Percentiles rank a stretch among this genome's conserved stretches.
Conservation (phyloP, 805 yeast genomes). For the Debaryomyces tyrocola region DNA sequence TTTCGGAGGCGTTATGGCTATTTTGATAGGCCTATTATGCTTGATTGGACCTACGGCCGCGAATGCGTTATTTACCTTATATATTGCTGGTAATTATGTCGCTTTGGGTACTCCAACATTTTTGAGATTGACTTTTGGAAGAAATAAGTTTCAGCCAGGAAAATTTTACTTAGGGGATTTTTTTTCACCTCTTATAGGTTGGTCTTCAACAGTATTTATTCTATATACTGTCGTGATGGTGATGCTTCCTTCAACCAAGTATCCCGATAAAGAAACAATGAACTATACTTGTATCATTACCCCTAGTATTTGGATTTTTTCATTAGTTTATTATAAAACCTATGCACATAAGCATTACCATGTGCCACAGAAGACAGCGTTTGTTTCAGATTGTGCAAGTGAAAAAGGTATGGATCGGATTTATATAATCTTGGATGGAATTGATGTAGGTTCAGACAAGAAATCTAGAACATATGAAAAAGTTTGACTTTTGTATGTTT, state of each 20-base stretch:
- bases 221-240: conserved; percentile 26
- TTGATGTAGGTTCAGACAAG: too few relatives aligned
- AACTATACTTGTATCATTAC: conserved; percentile 36
- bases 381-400: conserved; percentile 2
- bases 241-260: conserved; percentile 51
- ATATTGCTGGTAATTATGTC: conserved; percentile 43
- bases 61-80: conserved; percentile 43
- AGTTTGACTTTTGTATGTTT: too few relatives aligned
- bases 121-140: conserved; percentile 47
- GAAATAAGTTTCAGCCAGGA: conserved; percentile 57
- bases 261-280: conserved; percentile 37
- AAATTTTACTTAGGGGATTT: conserved; percentile 57
- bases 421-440: too few relatives aligned
- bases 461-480: too few relatives aligned
- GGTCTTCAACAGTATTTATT: conserved; percentile 38
- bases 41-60: conserved; percentile 44
- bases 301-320: conserved; percentile 30
- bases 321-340: conserved; percentile 21
- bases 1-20: conserved; percentile 34
- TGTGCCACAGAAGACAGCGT: conserved; percentile 30
- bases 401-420: too few relatives aligned
- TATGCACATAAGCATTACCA: conserved; percentile 29
- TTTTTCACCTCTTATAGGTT: conserved; percentile 44
- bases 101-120: conserved; percentile 54
- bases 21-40: conserved; percentile 39